These are phyloP conservation scores for Alternaria solani DNA, from an alignment of 2,329 filamentous ascomycete species.

Conservation along the genomic window DNA sequence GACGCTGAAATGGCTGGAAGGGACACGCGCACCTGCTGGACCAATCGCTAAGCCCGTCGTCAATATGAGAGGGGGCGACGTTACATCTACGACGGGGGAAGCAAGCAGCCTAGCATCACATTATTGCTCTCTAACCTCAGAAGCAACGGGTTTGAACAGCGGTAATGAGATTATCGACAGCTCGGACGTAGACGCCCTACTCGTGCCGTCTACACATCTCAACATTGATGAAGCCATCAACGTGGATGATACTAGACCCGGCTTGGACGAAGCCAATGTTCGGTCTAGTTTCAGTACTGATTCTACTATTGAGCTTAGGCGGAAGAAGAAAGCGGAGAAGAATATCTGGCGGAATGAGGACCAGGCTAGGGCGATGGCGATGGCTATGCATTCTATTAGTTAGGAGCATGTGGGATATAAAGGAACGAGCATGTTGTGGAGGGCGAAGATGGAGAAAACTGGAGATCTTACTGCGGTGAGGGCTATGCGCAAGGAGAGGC, in stretches of 20 bases:
- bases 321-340: neutral
- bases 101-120: neutral
- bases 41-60: neutral
- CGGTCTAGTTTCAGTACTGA: constrained; percentile 7
- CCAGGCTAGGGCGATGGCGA: constrained; percentile 3
- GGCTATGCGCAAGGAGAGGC: neutral
- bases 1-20: neutral
- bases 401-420: neutral
- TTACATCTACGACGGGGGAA: neutral
- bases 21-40: neutral
- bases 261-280: neutral
- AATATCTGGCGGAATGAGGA: constrained; percentile 4
- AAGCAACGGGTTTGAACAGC: neutral
- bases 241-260: neutral
- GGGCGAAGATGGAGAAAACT: neutral
- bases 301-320: neutral
- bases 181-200: neutral
- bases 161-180: neutral
- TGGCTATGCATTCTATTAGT: constrained; percentile 2
- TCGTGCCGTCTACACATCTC: neutral
- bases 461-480: neutral
- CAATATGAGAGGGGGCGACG: neutral
- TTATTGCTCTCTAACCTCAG: neutral
- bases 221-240: neutral
- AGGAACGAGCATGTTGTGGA: neutral